A percentile compares a stretch with the other conserved stretches of the same genome.
phyloP scores from a whole-genome alignment of 176 grass and related monocot genomes.

The Phoenix roebelenii region DNA sequence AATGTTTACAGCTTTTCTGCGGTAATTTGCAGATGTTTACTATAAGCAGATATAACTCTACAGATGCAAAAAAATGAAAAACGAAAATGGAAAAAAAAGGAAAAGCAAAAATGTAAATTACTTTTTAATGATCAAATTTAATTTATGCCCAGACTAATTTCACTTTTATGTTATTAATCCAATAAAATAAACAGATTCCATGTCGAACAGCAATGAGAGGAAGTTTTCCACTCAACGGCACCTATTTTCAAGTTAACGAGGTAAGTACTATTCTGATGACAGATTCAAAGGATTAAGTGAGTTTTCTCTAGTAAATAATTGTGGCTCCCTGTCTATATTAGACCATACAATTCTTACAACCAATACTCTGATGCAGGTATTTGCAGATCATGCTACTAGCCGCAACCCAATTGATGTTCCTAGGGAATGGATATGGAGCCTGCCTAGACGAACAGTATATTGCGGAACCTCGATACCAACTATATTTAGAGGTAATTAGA shows the following conservation, averaged over 20 bases:
- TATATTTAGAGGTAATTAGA: conserved; percentile 64
- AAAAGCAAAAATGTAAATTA: too few relatives aligned
- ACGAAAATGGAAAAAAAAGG: too few relatives aligned
- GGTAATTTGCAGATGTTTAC: too few relatives aligned
- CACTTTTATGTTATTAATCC: too few relatives aligned
- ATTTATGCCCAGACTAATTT: too few relatives aligned
- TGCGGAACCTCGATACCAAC: conserved; percentile 66
- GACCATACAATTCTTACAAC: background rate
- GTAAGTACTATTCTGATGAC: conserved; percentile 15
- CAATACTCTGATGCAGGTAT: conserved; percentile 41
- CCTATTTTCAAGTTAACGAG: conserved; percentile 88
- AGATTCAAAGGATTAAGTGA: background rate
- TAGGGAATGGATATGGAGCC: conserved; percentile 66
- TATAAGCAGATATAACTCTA: too few relatives aligned
- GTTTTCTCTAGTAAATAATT: background rate
- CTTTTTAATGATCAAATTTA: too few relatives aligned
- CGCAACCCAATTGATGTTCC: conserved; percentile 51
- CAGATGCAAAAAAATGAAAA: too few relatives aligned
- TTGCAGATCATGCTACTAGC: conserved; percentile 72
- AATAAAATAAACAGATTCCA: conserved; percentile 46
- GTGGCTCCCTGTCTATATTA: background rate
- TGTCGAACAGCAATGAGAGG: conserved; percentile 86
- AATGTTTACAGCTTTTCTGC: conserved; percentile 11
- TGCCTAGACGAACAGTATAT: conserved; percentile 69
- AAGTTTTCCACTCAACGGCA: conserved; percentile 78